A percentile compares a stretch with the other conserved stretches of the same genome.
Evolutionary conservation across 371 early-diverging fungal species (phyloP).

Genomic region (Phascolomyces articulosus): DNA sequence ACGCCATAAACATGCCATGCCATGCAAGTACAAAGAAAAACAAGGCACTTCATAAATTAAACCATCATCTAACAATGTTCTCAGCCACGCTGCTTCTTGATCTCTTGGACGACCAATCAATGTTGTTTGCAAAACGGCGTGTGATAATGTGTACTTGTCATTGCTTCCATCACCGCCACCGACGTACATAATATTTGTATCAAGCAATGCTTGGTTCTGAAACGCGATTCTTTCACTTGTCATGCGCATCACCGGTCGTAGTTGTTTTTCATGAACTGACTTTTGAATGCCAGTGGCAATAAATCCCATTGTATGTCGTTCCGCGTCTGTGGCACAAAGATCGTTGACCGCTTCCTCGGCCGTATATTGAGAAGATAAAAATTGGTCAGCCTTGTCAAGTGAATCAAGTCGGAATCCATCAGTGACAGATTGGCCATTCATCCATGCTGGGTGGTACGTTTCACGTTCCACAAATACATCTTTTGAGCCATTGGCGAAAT

Average conservation of each 20-base stretch:
- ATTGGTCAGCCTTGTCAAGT: slow-evolving; percentile 56
- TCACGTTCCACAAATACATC: slow-evolving; percentile 46
- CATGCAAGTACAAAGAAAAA: slow-evolving; percentile 97
- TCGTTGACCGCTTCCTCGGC: slow-evolving; percentile 55
- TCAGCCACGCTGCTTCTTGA: slow-evolving; percentile 84
- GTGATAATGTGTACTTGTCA: slow-evolving; percentile 16
- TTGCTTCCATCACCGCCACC: slow-evolving; percentile 81
- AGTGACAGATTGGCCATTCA: slow-evolving; percentile 84
- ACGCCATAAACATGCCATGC: slow-evolving; percentile 47
- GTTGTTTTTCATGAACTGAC: slow-evolving; percentile 63
- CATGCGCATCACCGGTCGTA: slow-evolving; percentile 82
- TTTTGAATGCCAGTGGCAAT: slow-evolving; percentile 75
- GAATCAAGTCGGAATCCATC: slow-evolving; percentile 51
- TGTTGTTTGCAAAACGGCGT: slow-evolving; percentile 8
- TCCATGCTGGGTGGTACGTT: slow-evolving; percentile 85
- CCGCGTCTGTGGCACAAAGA: neutral
- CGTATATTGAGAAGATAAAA: slow-evolving; percentile 77
- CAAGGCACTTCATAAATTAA: slow-evolving; percentile 95
- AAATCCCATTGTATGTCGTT: slow-evolving; percentile 11
- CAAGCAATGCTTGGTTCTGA: slow-evolving; percentile 81
- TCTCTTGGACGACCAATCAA: slow-evolving; percentile 37
- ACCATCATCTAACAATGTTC: slow-evolving; percentile 70
- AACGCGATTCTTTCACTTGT: slow-evolving; percentile 96
- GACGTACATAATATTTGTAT: slow-evolving; percentile 90
- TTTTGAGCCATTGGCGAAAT: slow-evolving; percentile 69